Evolutionary conservation across 495 filamentous ascomycete genomes (phyloP).

Genomic region (Penicillium flavigenum): DNA sequence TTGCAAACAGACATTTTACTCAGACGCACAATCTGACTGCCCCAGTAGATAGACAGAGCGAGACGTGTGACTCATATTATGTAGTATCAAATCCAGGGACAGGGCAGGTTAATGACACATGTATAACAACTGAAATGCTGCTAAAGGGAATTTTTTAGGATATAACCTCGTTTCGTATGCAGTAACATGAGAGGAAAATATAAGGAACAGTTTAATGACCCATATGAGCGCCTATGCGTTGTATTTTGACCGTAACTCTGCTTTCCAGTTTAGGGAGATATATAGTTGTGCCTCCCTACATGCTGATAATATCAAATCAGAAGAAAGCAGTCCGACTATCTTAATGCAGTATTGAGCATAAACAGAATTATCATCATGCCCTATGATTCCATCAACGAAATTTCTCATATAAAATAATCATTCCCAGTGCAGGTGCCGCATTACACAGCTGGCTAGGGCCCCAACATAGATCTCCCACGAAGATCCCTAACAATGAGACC

Average conservation of each 20-base stretch:
- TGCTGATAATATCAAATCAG: not conserved
- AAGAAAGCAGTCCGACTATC: not conserved
- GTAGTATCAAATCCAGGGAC: no score
- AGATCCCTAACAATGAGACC: not conserved
- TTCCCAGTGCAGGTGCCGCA: not conserved
- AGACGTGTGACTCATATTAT: no score
- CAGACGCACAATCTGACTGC: no score
- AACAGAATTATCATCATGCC: not conserved
- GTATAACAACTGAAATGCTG: no score
- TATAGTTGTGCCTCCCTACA: not conserved
- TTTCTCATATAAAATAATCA: not conserved
- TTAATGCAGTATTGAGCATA: not conserved
- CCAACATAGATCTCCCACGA: not conserved
- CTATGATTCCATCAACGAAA: not conserved
- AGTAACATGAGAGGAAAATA: no score
- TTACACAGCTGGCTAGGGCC: not conserved
- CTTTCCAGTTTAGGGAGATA: slow-evolving; percentile 3
- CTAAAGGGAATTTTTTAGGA: no score
- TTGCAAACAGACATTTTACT: no score
- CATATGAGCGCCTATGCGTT: no score
- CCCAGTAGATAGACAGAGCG: no score
- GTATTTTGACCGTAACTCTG: not conserved
- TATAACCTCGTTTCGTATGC: no score
- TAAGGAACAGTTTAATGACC: no score
- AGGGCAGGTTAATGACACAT: no score